Evolutionary conservation across 2,329 filamentous ascomycete species (phyloP), one percentile per base, ranked within the genome.

Genomic region (Aaosphaeria arxii): DNA sequence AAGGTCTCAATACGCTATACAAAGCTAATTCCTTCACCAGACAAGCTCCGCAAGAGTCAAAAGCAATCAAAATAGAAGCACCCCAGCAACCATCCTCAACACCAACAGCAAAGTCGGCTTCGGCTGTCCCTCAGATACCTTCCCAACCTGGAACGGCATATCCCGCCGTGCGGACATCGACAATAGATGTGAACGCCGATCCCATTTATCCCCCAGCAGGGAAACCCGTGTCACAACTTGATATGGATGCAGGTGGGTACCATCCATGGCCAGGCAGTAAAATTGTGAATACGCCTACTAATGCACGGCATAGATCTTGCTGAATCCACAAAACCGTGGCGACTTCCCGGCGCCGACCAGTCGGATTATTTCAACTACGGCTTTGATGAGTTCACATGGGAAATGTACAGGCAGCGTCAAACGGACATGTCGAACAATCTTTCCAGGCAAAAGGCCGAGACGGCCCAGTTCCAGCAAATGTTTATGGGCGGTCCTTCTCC

Each of bases 351-450:
- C 42, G 91, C 92, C 7, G 94, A 99, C 63, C 84, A 96, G 46
- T 94, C 88, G 50, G 94, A 99, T 69, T 97, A 95, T 74, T 97
- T 97, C 82, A 97, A 97, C 76, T 97, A 97, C 72, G 92, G 92
- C 49, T 97, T 97, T 66, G 92, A 97, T 73, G 92, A 97, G 71
- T 97, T 96, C 71, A 96, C 91, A 1, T 99, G 94, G 94, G 88
- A 91, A 5, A 82, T 91, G 46, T 99, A 99, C 69, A 91, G 91
- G 31, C 78, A 90, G 50, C 95, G 95, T 64, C 94, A 97, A 69
- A 85, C 94, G 56, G 78, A 77, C 28, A 79, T 96, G 62, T 83
- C 88, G 13, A 83, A 83, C 56, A 89, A 92, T 58, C 89, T 90
- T 57, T 83, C 82, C 48, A 83, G 87, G 42, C 91, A 95, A 73